Base-by-base conservation (phyloP, 345 rosid genomes). In the Mallotus nudiflorus region DNA sequence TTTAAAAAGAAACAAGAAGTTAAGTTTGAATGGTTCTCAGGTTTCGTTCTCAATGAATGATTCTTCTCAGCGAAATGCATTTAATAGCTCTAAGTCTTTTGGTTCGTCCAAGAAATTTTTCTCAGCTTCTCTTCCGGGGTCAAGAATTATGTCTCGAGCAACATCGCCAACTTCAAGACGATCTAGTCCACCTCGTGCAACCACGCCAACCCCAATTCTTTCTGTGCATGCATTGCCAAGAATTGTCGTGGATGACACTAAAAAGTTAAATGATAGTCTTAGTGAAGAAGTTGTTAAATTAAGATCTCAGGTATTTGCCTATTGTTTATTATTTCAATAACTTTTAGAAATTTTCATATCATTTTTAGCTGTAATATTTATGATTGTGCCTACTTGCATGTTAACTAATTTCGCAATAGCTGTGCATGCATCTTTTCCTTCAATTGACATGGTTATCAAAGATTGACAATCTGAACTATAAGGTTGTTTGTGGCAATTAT, bases 261-360 rank as follows among this genome's bases (percentile, higher is more conserved):
- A 82, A 79, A 81, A 70, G 71, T 67, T 84, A 29, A 75, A 75
- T 73, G 83, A 80, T 31, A 74, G 74, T 65, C 69, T 76, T 42
- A 69, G 67, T 56, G 82, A 80, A 68, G 93, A 88, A 62, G 82
- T 85, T 66, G 66, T 72, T 77, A 62, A 85, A 77, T 81, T 88
- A 78, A 88, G 81, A 73, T 79, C 88, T 69, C 90, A 86, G 91
- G 96, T 88, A 69, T 18, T 20, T 40, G 10, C 15, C 8, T 52
- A 24, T 20, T 48, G 12, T 33, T 6, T 12, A 46, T 69, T 6
- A 35, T 24, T 39, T 37, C n/a, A 67, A n/a, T 42, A 16, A 45
- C 65, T 44, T 22, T 58, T 69, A 33, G 1, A 15, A 68, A 51
- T 25, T 40, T 58, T 18, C 19, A 44, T 67, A 29, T 19, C 18